A percentile compares a stretch with the other conserved stretches of the same genome.
Evolutionary conservation across 805 yeast species (phyloP).

Genomic region (Lipomyces sp.): DNA sequence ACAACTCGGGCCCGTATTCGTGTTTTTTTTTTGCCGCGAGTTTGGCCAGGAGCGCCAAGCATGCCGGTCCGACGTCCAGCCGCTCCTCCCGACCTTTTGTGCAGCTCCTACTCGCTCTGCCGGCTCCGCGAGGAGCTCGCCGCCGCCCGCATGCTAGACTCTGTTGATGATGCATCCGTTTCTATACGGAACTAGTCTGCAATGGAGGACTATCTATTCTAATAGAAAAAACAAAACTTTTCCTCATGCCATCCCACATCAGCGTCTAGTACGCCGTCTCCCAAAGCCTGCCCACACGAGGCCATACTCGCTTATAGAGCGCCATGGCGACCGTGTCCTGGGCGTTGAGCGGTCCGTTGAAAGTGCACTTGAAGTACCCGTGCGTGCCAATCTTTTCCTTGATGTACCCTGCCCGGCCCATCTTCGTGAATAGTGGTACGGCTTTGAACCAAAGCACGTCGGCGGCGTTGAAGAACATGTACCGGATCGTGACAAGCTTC

Average conservation of each 20-base stretch:
- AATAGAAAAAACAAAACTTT: no score
- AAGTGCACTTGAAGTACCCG: constrained; percentile 94
- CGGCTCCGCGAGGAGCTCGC: constrained; percentile 71
- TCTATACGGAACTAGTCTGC: no score
- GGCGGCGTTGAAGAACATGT: constrained; percentile 92
- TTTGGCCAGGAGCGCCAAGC: constrained; percentile 94
- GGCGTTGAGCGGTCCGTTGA: constrained; percentile 83
- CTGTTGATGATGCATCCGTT: no score
- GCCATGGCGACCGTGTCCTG: constrained; percentile 96
- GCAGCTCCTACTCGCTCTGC: constrained; percentile 81
- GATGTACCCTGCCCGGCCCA: constrained; percentile 91
- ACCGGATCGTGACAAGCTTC: constrained; percentile 83
- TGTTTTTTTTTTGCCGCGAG: constrained; percentile 94
- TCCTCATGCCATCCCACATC: no score
- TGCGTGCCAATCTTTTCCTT: constrained; percentile 97
- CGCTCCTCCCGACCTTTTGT: no score
- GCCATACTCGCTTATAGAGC: constrained; percentile 92
- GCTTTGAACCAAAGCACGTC: constrained; percentile 88
- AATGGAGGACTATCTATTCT: no score
- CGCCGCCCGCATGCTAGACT: constrained; percentile 69
- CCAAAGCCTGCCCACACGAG: constrained; percentile 40
- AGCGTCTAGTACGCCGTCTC: constrained; percentile 5
- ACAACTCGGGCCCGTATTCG: constrained; percentile 89
- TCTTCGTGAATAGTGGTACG: constrained; percentile 86
- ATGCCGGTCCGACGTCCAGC: constrained; percentile 85